phyloP scores from a whole-genome alignment of 1,139 yeast species.

The Pichia sp. region DNA sequence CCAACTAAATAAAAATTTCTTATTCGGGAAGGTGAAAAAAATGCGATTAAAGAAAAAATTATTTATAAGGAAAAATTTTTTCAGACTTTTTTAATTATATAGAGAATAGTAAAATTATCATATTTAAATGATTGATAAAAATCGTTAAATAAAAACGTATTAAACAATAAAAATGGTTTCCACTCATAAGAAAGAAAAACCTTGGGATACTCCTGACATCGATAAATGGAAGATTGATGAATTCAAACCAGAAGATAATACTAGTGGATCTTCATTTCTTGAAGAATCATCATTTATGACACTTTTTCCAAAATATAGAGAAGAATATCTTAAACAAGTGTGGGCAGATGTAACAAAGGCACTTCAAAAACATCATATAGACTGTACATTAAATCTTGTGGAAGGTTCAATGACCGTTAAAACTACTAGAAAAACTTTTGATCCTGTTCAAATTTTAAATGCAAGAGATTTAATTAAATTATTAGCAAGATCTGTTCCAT shows the following conservation, averaged over 20 bases:
- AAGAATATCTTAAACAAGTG: constrained; percentile 75
- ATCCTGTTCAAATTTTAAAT: constrained; percentile 88
- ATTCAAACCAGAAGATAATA: constrained; percentile 84
- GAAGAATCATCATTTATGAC: constrained; percentile 96
- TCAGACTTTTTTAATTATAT: not conserved
- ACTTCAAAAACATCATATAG: constrained; percentile 64
- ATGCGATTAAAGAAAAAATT: no score
- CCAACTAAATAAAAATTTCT: no score
- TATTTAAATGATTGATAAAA: no score
- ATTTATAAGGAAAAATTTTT: not conserved
- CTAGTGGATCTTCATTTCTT: constrained; percentile 77
- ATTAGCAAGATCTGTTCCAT: constrained; percentile 93
- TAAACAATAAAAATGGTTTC: constrained; percentile 57
- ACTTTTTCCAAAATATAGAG: constrained; percentile 93
- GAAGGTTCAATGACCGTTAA: constrained; percentile 97
- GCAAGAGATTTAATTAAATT: constrained; percentile 93
- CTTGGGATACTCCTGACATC: constrained; percentile 95
- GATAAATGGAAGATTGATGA: constrained; percentile 92
- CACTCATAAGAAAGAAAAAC: constrained; percentile 88
- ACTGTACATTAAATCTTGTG: constrained; percentile 79
- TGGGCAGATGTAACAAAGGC: constrained; percentile 92
- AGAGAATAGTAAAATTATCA: no score
- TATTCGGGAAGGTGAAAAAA: no score
- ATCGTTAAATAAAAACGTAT: constrained; percentile 3
- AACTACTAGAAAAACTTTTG: constrained; percentile 91